phyloP scores from a whole-genome alignment of 768 basidiomycete genomes.

The Sporobolomyces roseus region DNA sequence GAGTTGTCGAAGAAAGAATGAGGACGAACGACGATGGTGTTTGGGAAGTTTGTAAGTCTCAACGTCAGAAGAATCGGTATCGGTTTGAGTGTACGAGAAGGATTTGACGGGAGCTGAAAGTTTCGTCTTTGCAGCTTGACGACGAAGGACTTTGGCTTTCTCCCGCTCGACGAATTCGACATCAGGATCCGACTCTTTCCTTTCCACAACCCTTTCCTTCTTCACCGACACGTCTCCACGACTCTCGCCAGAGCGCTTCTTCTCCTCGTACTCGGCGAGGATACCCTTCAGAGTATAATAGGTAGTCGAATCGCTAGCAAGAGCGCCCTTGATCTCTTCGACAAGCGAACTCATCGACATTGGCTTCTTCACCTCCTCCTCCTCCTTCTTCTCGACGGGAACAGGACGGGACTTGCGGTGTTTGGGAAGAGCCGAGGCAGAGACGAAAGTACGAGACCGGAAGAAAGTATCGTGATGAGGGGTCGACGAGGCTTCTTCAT shows the following conservation, averaged over 20 bases:
- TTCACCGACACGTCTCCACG: background rate
- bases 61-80: background rate
- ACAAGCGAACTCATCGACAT: background rate
- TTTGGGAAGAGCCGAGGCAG: background rate
- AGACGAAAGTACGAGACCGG: constrained; percentile 12
- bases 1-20: no score
- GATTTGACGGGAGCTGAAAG: background rate
- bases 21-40: background rate
- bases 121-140: background rate
- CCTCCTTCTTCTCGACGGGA: no score
- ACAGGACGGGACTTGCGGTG: background rate
- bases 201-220: background rate
- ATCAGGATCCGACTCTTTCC: no score
- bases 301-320: background rate
- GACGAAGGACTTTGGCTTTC: background rate
- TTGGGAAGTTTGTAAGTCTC: background rate
- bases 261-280: constrained; percentile 16
- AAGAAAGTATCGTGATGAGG: background rate
- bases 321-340: background rate
- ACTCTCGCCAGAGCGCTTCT: background rate
- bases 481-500: background rate
- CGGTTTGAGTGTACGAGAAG: constrained; percentile 12
- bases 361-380: background rate
- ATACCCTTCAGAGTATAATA: constrained; percentile 31
- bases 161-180: background rate